A percentile compares a stretch with the other conserved stretches of the same genome.
phyloP scores from a whole-genome alignment of 768 basidiomycete species.

The Podaxis sp. region DNA sequence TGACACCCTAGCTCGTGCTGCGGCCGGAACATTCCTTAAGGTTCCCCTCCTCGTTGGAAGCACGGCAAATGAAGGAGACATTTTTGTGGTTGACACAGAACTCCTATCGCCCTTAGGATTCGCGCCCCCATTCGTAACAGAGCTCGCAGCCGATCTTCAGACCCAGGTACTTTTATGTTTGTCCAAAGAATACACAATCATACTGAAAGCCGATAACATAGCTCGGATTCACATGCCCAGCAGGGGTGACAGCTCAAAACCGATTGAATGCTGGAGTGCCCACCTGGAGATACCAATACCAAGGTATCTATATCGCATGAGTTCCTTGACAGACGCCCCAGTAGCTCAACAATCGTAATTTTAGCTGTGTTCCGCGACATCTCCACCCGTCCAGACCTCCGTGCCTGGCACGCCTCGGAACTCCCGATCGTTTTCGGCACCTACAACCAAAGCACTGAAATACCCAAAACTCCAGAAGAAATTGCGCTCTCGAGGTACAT shows the following conservation, averaged over 20 bases:
- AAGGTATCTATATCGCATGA: slow-evolving; percentile 11
- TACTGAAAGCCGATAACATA: not conserved
- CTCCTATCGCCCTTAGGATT: slow-evolving; percentile 23
- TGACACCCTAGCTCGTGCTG: slow-evolving; percentile 22
- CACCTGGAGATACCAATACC: slow-evolving; percentile 26
- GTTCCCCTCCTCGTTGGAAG: slow-evolving; percentile 28
- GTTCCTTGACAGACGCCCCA: not conserved
- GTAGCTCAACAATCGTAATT: not conserved
- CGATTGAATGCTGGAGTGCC: slow-evolving; percentile 25
- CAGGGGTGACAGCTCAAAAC: slow-evolving; percentile 21
- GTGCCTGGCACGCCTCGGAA: slow-evolving; percentile 33
- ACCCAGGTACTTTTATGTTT: slow-evolving; percentile 22
- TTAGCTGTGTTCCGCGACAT: slow-evolving; percentile 31
- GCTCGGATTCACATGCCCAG: slow-evolving; percentile 27
- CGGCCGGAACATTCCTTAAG: slow-evolving; percentile 24
- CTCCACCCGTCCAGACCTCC: slow-evolving; percentile 25
- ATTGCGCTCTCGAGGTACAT: slow-evolving; percentile 30
- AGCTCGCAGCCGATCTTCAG: slow-evolving; percentile 23
- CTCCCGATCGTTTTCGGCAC: slow-evolving; percentile 36
- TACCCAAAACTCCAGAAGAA: slow-evolving; percentile 19
- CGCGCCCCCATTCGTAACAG: slow-evolving; percentile 24
- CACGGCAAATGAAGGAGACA: slow-evolving; percentile 29
- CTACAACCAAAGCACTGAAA: slow-evolving; percentile 22
- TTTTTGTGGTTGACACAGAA: slow-evolving; percentile 25
- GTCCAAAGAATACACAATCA: not conserved